Base-by-base conservation (phyloP, 106 monocot genomes). In the Apostasia shenzhenica region DNA sequence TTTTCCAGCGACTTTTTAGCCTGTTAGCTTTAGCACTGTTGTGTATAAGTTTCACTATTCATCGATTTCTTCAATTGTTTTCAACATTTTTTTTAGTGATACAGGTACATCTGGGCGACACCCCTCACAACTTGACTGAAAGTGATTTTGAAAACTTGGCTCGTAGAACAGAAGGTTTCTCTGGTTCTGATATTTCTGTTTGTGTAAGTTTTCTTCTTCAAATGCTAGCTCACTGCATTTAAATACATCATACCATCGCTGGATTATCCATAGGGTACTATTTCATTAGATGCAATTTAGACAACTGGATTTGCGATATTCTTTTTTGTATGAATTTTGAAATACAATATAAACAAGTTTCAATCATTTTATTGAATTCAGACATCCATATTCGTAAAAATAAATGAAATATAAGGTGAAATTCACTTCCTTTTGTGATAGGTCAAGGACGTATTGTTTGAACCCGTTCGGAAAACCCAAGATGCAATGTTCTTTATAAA, bases 381-480 rank as follows among this genome's bases (percentile, higher is more conserved):
- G 53, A 54, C 0, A 68, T 26, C 26, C 26, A 26, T 26, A 26
- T 26, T 26, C 26, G 26, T 26, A 26, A 26, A 26, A 26, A 26
- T 26, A 26, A 26, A 26, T 26, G 26, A 26, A 26, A 26, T 26
- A 26, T 26, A 26, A 26, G 26, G 26, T 26, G 26, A 26, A 26
- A 26, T 26, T 26, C 26, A 26, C 26, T 26, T 26, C 26, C 26
- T 41, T 14, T 3, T 39, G 26, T 44, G 8, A 63, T 70, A 91
- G 90, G 90, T 91, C 41, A 91, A 84, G 78, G 90, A 91, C 74
- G 90, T 91, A 5, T 77, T 91, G 0, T 91, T 91, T 63, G 90
- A 91, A 69, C 90, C 90, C n/a, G 90, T 91, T 57, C 83, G 90
- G 2, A 91, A 91, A 77, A 86, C 86, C 38, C 90, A 91, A 62